Conservation (phyloP, 805 yeast species). For the Metschnikowia proteae region DNA sequence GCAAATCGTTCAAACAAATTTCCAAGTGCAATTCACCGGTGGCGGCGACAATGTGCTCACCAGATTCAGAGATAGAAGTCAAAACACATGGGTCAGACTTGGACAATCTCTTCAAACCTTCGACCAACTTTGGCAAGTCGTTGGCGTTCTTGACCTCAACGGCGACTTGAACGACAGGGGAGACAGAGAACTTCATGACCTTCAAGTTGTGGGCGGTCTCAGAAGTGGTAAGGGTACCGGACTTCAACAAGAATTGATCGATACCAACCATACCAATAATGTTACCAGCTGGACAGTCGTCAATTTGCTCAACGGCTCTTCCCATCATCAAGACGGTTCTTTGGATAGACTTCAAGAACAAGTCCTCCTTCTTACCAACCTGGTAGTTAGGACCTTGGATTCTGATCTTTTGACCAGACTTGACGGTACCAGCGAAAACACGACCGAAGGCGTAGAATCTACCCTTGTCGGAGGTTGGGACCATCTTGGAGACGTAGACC, state of each 20-base stretch:
- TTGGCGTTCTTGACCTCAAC: constrained; percentile 99
- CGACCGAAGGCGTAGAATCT: constrained; percentile 99
- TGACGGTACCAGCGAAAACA: constrained; percentile 99
- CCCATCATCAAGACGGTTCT: constrained; percentile 99
- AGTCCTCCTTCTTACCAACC: constrained; percentile 97
- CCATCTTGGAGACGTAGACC: constrained; percentile 99
- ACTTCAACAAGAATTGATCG: constrained; percentile 98
- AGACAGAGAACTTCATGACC: constrained; percentile 99
- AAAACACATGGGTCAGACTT: constrained; percentile 99
- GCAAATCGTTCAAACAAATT: constrained; percentile 93
- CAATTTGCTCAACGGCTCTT: constrained; percentile 95
- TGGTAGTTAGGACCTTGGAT: constrained; percentile 99
- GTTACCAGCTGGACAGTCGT: constrained; percentile 99
- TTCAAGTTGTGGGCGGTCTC: constrained; percentile 98
- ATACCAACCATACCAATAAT: constrained; percentile 99
- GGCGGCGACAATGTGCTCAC: constrained; percentile 99
- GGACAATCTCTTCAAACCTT: constrained; percentile 99
- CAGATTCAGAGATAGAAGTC: constrained; percentile 81
- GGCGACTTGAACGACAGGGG: constrained; percentile 99
- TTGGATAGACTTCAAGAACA: constrained; percentile 95
- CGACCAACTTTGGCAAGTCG: constrained; percentile 98
- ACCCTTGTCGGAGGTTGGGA: constrained; percentile 99
- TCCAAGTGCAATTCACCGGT: constrained; percentile 99
- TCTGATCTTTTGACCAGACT: constrained; percentile 98
- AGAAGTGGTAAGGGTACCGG: constrained; percentile 98